These are phyloP conservation scores for Herpomyces periplanetae DNA, from an alignment of 2,329 filamentous ascomycete species.

Conservation along the genomic window DNA sequence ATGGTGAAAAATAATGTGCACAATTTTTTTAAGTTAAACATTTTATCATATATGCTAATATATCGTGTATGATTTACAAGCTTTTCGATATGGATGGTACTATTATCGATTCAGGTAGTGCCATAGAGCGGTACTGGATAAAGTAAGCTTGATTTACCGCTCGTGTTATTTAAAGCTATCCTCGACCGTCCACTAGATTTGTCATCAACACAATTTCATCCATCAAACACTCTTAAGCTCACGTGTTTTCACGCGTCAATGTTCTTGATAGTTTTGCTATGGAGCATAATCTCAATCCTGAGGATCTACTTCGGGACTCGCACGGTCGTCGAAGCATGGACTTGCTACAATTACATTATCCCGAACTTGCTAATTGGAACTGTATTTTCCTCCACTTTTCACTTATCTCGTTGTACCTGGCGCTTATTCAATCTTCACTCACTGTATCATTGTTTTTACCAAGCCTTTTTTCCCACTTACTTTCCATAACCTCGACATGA, in stretches of 20 bases:
- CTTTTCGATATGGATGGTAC: conserved; percentile 47
- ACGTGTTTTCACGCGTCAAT: conserved; percentile 1
- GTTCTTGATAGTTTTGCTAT: conserved; percentile 19
- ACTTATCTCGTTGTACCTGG: neutral
- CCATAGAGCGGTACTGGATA: conserved; percentile 39
- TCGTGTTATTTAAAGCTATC: neutral
- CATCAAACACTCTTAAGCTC: neutral
- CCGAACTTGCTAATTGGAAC: conserved; percentile 63
- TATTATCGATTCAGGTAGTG: conserved; percentile 39
- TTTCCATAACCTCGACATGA: too few species aligned
- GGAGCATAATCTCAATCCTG: conserved; percentile 49
- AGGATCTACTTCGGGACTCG: conserved; percentile 50
- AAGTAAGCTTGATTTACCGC: conserved; percentile 10
- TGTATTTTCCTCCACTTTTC: conserved; percentile 18
- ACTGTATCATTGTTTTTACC: neutral
- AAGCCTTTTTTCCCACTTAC: too few species aligned
- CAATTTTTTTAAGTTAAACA: too few species aligned
- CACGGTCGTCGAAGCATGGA: conserved; percentile 75
- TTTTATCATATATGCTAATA: too few species aligned
- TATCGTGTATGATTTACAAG: conserved; percentile 17
- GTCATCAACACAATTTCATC: neutral
- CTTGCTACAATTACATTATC: conserved; percentile 32
- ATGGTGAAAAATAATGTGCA: too few species aligned
- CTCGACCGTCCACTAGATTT: neutral
- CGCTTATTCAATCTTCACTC: neutral